A percentile compares a stretch with the other conserved stretches of the same genome.
These are phyloP conservation scores for Dipteronia dyeriana DNA, from an alignment of 345 rosid genomes.

Conservation along the genomic window DNA sequence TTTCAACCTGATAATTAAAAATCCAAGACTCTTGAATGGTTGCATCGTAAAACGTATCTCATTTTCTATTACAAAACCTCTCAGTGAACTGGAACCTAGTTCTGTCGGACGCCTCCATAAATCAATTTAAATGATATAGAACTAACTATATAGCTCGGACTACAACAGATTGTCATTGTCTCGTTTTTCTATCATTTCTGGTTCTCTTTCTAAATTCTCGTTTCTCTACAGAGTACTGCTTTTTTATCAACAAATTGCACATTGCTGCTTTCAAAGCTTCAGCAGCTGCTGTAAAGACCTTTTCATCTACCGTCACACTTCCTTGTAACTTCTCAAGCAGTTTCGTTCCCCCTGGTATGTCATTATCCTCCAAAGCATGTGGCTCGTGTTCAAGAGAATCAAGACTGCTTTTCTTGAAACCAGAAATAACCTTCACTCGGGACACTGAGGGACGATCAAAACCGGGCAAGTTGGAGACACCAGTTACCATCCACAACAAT, in stretches of 20 bases:
- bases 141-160: neutral
- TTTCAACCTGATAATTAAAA: neutral
- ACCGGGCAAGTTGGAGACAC: slow-evolving; percentile 65
- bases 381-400: slow-evolving; percentile 29
- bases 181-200: slow-evolving; percentile 75
- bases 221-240: slow-evolving; percentile 71
- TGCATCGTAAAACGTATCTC: neutral
- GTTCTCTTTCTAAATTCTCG: slow-evolving; percentile 85
- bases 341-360: slow-evolving; percentile 64
- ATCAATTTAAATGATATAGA: neutral
- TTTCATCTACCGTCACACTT: slow-evolving; percentile 52
- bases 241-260: slow-evolving; percentile 79
- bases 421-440: slow-evolving; percentile 50
- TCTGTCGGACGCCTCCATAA: neutral
- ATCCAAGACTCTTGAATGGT: neutral
- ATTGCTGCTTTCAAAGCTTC: slow-evolving; percentile 78
- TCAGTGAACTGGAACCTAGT: neutral
- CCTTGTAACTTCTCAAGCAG: slow-evolving; percentile 71
- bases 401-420: slow-evolving; percentile 29
- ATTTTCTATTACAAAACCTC: slow-evolving; percentile 12
- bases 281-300: slow-evolving; percentile 64
- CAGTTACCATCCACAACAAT: slow-evolving; percentile 72
- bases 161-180: slow-evolving; percentile 26
- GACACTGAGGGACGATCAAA: slow-evolving; percentile 48
- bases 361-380: slow-evolving; percentile 40